Conservation (phyloP, 2,329 filamentous ascomycete genomes). For the Ophiostoma piceae region DNA sequence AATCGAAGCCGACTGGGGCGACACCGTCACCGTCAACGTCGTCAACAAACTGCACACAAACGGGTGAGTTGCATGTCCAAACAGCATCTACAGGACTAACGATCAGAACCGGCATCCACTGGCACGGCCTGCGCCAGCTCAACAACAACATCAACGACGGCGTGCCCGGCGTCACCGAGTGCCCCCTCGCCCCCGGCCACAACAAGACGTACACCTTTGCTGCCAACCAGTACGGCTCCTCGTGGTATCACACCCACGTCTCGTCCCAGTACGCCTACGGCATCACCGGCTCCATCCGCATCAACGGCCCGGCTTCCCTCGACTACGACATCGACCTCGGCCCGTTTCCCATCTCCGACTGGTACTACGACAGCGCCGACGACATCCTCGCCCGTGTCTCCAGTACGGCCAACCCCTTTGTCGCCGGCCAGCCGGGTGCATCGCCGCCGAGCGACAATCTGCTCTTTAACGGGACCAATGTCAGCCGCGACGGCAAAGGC, state of each 20-base stretch:
- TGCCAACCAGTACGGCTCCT: slow-evolving; percentile 37
- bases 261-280: slow-evolving; percentile 47
- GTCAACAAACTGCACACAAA: too few relatives aligned
- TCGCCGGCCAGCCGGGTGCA: slow-evolving; percentile 27
- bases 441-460: slow-evolving; percentile 37
- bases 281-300: slow-evolving; percentile 45
- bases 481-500: slow-evolving; percentile 31
- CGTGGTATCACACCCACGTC: slow-evolving; percentile 48
- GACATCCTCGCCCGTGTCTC: slow-evolving; percentile 27
- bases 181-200: slow-evolving; percentile 35
- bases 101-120: slow-evolving; percentile 44
- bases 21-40: too few relatives aligned
- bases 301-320: slow-evolving; percentile 39
- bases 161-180: slow-evolving; percentile 42
- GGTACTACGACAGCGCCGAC: slow-evolving; percentile 40
- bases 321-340: slow-evolving; percentile 51
- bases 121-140: slow-evolving; percentile 46
- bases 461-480: slow-evolving; percentile 41
- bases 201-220: slow-evolving; percentile 35
- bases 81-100: slow-evolving; percentile 21
- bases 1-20: too few relatives aligned
- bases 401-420: slow-evolving; percentile 28
- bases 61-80: too few relatives aligned
- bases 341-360: slow-evolving; percentile 48
- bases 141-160: slow-evolving; percentile 42